These are phyloP conservation scores for Scleroderma citrinum DNA, from an alignment of 768 basidiomycete genomes.

Conservation along the genomic window DNA sequence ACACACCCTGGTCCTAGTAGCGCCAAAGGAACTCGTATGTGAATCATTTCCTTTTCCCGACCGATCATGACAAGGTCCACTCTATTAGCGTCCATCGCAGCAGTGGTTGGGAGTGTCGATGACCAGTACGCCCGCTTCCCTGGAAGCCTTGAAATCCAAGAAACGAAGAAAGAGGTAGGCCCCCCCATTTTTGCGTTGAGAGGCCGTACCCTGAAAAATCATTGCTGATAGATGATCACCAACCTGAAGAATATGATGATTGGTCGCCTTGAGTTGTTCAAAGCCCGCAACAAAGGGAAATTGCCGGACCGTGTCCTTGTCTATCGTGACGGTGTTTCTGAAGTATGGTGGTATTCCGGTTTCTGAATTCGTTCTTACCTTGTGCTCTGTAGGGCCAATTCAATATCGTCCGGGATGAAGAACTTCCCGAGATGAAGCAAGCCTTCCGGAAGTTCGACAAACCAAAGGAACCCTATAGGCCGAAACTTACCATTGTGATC, in stretches of 20 bases:
- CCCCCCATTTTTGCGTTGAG: neutral
- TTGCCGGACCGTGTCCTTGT: constrained; percentile 45
- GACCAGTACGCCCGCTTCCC: constrained; percentile 44
- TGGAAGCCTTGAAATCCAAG: constrained; percentile 42
- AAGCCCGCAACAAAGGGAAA: constrained; percentile 24
- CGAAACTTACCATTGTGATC: constrained; percentile 46
- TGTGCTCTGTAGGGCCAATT: constrained; percentile 40
- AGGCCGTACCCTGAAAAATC: neutral
- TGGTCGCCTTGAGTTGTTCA: constrained; percentile 39
- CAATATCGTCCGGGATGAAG: constrained; percentile 36
- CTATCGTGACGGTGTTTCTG: constrained; percentile 76
- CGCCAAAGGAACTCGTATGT: constrained; percentile 41
- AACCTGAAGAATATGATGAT: constrained; percentile 45
- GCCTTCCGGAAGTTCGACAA: constrained; percentile 38
- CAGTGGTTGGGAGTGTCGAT: constrained; percentile 48
- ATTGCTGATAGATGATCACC: constrained; percentile 37
- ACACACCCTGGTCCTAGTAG: constrained; percentile 79
- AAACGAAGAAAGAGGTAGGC: constrained; percentile 65
- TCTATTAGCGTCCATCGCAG: constrained; percentile 41
- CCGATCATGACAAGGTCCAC: neutral
- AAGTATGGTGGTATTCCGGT: constrained; percentile 35
- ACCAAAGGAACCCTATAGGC: constrained; percentile 33
- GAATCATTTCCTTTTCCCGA: neutral
- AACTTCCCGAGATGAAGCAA: constrained; percentile 37
- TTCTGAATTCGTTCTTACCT: constrained; percentile 8